Evolutionary conservation across 179 eudicot species (phyloP), one percentile per base, ranked within the genome.

Genomic region (Nepenthes alata): DNA sequence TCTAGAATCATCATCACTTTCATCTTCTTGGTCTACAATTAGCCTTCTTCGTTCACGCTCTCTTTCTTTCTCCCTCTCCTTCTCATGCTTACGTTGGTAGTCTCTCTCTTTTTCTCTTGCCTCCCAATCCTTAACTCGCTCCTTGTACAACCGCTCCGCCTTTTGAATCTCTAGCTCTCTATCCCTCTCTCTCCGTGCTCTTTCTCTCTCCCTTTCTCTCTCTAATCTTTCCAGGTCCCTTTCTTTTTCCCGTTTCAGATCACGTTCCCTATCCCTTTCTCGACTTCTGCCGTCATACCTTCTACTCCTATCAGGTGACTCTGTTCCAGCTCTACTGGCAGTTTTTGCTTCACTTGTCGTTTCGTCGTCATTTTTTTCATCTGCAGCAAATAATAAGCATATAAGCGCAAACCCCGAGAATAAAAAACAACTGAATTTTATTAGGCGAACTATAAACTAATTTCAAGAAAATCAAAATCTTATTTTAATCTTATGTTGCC

Each of bases 161-260:
- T 84, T 93, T 70, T 85, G 89, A 55, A 80, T 77, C 75, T 83
- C 90, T 11, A 83, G 65, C 60, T 87, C 91, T 73, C 99, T 79
- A 41, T 85, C 89, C 77, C 86, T 85, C 79, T 91, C 99, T 72
- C 99, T 75, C 77, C 84, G 85, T 64, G 82, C 80, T 61, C 95
- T 84, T 38, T 94, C 99, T 62, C 88, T 95, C 78, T 87, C 97
- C 58, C 97, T 79, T 52, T 90, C 97, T 78, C 87, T 81, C 79
- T 94, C 97, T 44, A 85, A 73, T 74, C 96, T 87, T 64, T 94
- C 97, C 47, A 94, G 84, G 73, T 94, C 97, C 70, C 91, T 77
- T 77, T 87, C 99, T 71, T 81, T 90, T 36, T 90, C 95, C 62
- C 86, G 79, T 64, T 83, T 82, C 63, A 57, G 10, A 38, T 87